Conservation (phyloP, 2,329 filamentous ascomycete species). For the Exophiala mesophila region DNA sequence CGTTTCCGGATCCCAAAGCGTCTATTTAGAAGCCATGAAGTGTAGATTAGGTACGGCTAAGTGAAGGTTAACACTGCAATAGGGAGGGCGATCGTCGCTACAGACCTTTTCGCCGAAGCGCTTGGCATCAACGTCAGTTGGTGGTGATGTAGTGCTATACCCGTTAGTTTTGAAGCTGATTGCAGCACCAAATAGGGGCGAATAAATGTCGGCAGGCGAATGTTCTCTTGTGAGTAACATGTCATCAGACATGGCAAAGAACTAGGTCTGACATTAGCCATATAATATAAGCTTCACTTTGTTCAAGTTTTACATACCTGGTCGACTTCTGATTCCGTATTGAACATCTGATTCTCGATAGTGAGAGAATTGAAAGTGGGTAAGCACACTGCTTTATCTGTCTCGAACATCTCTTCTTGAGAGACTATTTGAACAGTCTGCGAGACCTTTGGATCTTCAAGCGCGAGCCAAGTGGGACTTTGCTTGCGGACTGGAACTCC, state of each 20-base stretch:
- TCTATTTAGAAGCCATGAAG: conserved; percentile 20
- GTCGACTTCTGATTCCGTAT: conserved; percentile 17
- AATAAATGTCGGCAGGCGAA: conserved; percentile 16
- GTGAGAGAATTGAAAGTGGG: conserved; percentile 22
- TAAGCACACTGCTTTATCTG: conserved; percentile 14
- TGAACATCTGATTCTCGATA: conserved; percentile 22
- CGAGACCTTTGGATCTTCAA: conserved; percentile 6
- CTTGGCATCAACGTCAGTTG: conserved; percentile 15
- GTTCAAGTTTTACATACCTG: conserved; percentile 15
- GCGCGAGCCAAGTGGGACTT: conserved; percentile 16
- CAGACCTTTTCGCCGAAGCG: conserved; percentile 18
- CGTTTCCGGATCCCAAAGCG: conserved; percentile 20
- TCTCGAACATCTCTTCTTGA: conserved; percentile 21
- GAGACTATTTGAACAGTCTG: conserved; percentile 15
- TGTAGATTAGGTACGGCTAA: conserved; percentile 20
- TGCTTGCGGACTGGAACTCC: conserved; percentile 11
- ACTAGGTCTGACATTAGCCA: no score
- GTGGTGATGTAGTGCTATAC: conserved; percentile 17
- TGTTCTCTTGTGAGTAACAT: conserved; percentile 17
- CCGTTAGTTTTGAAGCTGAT: conserved; percentile 22
- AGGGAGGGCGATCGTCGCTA: no score
- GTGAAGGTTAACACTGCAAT: not conserved
- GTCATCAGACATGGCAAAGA: conserved; percentile 19
- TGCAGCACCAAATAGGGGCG: conserved; percentile 17
- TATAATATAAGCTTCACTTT: no score